Evolutionary conservation across 148 eudicot genomes (phyloP).

Genomic region (Nepenthes gracilis): DNA sequence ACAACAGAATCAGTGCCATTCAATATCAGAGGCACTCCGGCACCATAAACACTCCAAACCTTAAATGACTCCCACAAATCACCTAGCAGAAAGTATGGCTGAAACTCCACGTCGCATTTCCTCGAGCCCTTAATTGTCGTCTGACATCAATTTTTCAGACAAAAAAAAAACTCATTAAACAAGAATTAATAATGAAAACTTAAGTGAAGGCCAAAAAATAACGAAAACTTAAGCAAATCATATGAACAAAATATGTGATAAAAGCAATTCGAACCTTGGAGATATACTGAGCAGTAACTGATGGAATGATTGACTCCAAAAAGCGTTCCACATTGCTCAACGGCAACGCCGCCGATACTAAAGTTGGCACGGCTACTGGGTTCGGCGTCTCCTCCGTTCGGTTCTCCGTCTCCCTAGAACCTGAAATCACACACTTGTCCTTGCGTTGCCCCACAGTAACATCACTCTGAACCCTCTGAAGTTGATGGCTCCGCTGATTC

Average conservation of each 20-base stretch:
- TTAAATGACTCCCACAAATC: constrained; percentile 30
- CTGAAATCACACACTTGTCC: constrained; percentile 1
- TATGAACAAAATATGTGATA: neutral
- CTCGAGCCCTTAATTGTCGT: constrained; percentile 23
- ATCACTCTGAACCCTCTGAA: constrained; percentile 11
- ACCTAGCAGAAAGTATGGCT: constrained; percentile 19
- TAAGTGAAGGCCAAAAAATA: neutral
- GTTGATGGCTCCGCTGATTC: constrained; percentile 6
- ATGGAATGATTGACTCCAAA: constrained; percentile 11
- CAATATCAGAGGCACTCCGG: constrained; percentile 23
- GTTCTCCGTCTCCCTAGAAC: constrained; percentile 5
- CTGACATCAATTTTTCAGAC: constrained; percentile 7
- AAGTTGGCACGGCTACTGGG: constrained; percentile 7
- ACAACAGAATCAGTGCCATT: constrained; percentile 20
- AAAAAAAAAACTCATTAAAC: neutral
- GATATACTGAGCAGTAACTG: constrained; percentile 17
- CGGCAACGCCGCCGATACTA: neutral
- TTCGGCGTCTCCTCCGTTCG: constrained; percentile 6
- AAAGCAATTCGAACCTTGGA: constrained; percentile 14
- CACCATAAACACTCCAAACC: constrained; percentile 34
- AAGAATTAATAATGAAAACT: neutral
- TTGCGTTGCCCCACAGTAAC: constrained; percentile 3
- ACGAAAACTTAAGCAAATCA: neutral
- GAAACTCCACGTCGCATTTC: constrained; percentile 20
- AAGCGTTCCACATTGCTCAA: constrained; percentile 12